Evolutionary conservation across 2,329 filamentous ascomycete genomes (phyloP).

Genomic region (Trichoderma afroharzianum): DNA sequence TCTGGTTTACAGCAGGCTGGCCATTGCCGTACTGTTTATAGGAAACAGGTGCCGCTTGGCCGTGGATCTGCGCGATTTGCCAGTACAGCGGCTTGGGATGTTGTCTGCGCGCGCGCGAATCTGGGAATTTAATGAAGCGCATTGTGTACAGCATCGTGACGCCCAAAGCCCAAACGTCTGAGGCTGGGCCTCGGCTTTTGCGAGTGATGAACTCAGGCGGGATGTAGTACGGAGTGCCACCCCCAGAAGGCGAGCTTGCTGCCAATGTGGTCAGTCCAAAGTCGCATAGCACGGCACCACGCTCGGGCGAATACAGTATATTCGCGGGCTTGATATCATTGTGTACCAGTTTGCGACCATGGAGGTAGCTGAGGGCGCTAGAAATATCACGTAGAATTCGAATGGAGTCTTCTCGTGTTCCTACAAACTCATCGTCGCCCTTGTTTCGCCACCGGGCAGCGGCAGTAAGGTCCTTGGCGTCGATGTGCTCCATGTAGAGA

Average conservation of each 20-base stretch:
- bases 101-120: constrained; percentile 45
- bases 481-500: constrained; percentile 60
- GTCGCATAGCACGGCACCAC: constrained; percentile 58
- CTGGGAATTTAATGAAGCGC: constrained; percentile 53
- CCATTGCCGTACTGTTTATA: constrained; percentile 37
- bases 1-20: constrained; percentile 45
- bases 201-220: constrained; percentile 58
- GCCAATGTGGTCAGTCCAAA: constrained; percentile 54
- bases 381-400: constrained; percentile 54
- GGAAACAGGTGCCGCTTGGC: constrained; percentile 28
- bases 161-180: constrained; percentile 58
- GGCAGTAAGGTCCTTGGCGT: constrained; percentile 52
- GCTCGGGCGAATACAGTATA: constrained; percentile 56
- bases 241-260: constrained; percentile 44
- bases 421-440: constrained; percentile 47
- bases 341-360: constrained; percentile 51
- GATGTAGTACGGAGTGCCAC: constrained; percentile 60
- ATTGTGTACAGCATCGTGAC: constrained; percentile 60
- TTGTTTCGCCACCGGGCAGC: constrained; percentile 47
- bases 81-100: constrained; percentile 53
- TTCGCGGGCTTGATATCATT: constrained; percentile 63
- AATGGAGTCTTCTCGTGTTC: constrained; percentile 45
- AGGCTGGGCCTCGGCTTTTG: constrained; percentile 50
- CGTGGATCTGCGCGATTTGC: constrained; percentile 56
- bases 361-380: constrained; percentile 53